Base-by-base conservation (phyloP, 75 land plant genomes). In the Pseudotsuga menziesii region DNA sequence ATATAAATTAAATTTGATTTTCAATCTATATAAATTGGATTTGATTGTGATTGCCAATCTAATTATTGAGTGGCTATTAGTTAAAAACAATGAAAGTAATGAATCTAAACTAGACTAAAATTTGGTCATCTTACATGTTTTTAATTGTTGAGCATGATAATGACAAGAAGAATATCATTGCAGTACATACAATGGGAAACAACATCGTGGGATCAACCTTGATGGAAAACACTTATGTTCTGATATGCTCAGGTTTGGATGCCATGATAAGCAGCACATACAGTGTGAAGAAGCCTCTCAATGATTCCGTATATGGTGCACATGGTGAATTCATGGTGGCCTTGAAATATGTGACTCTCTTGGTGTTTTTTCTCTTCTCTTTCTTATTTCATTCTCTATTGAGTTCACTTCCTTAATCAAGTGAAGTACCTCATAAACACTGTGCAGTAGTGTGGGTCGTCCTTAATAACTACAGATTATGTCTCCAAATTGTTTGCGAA, bases 331-430 rank as follows among this genome's bases (percentile, higher is more conserved):
- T 87, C 73, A 85, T 86, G 88, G 56, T 85, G 66, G 78, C 85
- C 36, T 78, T 93, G 36, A 96, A 96, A 80, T 90, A 91, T 79
- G 86, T 87, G 4, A 70, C 89, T 0, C 79, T 93, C 27, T 83
- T 96, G 16, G 62, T 79, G 59, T n/a, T 91, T 77, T 93, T 96
- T 83, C 79, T 96, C 62, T 83, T 90, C 86, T 88, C 98, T 55
- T 95, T 95, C 83, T 57, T 93, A 27, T 89, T 91, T 83, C 91
- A 93, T 83, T 84, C 93, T 27, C 89, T 91, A 78, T 93, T 97
- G 59, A n/a, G 82, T 96, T 22, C 76, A 91, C 20, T 96, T 89
- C 82, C 39, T 90, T 63, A 94, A 91, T 81, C 98, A 93, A 56
- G 98, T 93, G 56, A 93, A 90, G 78, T 90, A 90, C 85, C 88